phyloP scores from a whole-genome alignment of 2,329 filamentous ascomycete species.

The Talaromyces sp. region DNA sequence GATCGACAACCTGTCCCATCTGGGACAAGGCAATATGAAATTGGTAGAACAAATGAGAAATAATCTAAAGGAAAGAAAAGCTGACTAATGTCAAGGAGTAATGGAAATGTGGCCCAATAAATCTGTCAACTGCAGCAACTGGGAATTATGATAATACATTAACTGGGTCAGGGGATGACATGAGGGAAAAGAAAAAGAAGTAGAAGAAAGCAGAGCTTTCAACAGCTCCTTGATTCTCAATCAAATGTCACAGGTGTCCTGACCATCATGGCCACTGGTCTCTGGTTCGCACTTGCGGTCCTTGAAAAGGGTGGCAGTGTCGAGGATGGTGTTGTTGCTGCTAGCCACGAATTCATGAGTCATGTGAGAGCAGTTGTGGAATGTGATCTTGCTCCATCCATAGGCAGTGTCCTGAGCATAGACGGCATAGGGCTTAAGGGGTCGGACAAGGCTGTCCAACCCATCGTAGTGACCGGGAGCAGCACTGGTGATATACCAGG shows the following conservation, averaged over 20 bases:
- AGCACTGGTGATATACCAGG: slow-evolving; percentile 27
- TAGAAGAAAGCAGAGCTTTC: neutral
- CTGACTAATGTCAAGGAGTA: neutral
- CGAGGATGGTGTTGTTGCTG: slow-evolving; percentile 10
- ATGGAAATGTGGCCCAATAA: neutral
- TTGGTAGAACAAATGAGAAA: too few species aligned
- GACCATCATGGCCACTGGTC: neutral
- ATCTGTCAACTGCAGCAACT: neutral
- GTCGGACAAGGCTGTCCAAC: slow-evolving; percentile 26
- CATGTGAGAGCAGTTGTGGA: slow-evolving; percentile 40
- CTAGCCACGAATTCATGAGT: slow-evolving; percentile 33
- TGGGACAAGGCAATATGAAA: neutral
- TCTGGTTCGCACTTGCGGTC: neutral
- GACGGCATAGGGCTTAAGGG: slow-evolving; percentile 23
- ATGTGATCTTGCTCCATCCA: slow-evolving; percentile 36
- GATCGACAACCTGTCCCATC: neutral
- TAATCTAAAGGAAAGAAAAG: neutral
- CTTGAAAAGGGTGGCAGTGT: slow-evolving; percentile 13
- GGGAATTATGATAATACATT: too few species aligned
- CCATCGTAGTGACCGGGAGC: slow-evolving; percentile 29
- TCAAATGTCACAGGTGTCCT: neutral
- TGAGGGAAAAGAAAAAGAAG: neutral
- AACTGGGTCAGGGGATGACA: too few species aligned
- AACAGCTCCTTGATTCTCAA: neutral
- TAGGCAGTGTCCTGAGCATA: slow-evolving; percentile 30